Base-by-base conservation (phyloP, 768 basidiomycete species). In the Suillus americanus region DNA sequence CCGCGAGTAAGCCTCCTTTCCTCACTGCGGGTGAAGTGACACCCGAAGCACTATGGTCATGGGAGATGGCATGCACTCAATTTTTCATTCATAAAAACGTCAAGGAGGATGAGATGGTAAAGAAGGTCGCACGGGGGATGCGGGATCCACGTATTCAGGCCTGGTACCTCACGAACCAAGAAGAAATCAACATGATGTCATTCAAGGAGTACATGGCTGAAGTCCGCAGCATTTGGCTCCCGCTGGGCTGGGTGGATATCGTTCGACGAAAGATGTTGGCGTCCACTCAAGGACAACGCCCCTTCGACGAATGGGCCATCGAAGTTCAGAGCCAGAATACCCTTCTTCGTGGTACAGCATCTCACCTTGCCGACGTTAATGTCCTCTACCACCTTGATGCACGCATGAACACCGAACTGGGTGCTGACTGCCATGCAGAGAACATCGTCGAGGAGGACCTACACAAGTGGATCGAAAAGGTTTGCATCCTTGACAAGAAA, bases 201-300 rank as follows among this genome's bases (percentile, higher is more conserved):
- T 64, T 66, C 28, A 14, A 25, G 3, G 54, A 37, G 0, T 70
- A 66, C 37, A 55, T 70, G 14, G 23, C 12, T 1, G 53, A 64
- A 20, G 37, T 68, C 2, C 35, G 40, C 5, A 20, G 6, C 0
- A 25, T 37, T 0, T 69, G 65, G 66, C 55, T 71, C 3, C 61
- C 64, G 1, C 50, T 38, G 1, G 59, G 66, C 16, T 70, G 69
- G 70, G 63, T 23, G 0, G 28, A 37, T n/a, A 23, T 2, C 6
- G 14, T 62, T 3, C 3, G 30, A 4, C 46, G 50, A n/a, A 62
- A 7, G 45, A 64, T 23, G 63, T 18, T 60, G 8, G 20, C 37
- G 10, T 46, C 41, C 0, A 46, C 28, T 18, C 60, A 61, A 33
- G 60, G 25, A 4, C 25, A 43, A 16, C n/a, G 35, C 18, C 2